Evolutionary conservation across 495 filamentous ascomycete species (phyloP).

Genomic region (Neurospora sp.): DNA sequence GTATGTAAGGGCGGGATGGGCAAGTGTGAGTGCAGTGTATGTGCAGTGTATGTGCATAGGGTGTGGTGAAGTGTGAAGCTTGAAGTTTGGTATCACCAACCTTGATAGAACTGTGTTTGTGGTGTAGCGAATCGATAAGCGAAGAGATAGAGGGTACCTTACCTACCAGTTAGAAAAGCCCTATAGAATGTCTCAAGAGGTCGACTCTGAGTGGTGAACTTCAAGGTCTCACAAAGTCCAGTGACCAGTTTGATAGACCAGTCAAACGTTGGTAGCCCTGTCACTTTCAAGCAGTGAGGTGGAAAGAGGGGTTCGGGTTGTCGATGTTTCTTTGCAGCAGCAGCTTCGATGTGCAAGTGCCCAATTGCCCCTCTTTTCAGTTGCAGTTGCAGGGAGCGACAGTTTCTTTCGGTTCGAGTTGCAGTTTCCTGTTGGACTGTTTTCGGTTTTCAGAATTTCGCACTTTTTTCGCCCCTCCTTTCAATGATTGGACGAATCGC

Average conservation of each 20-base stretch:
- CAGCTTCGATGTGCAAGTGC: not conserved
- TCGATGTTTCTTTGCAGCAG: not conserved
- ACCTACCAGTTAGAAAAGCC: not conserved
- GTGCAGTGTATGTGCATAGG: not conserved
- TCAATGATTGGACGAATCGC: not conserved
- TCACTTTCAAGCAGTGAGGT: not conserved
- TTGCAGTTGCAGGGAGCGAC: not conserved
- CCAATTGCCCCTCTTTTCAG: not conserved
- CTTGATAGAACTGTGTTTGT: not conserved
- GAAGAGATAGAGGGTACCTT: not conserved
- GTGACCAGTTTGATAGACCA: not conserved
- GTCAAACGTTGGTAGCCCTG: not conserved
- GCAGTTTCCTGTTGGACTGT: not conserved
- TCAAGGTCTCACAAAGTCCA: not conserved
- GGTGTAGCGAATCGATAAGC: not conserved
- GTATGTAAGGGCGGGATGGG: not conserved
- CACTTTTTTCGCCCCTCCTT: not conserved
- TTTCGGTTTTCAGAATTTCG: not conserved
- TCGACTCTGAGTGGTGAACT: not conserved
- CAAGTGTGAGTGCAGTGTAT: not conserved
- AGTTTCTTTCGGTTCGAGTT: not conserved
- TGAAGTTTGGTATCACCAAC: not conserved
- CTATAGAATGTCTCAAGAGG: not conserved
- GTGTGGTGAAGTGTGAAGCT: not conserved
- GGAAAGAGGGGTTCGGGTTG: not conserved